Conservation (phyloP, 2,329 filamentous ascomycete species). For the Beauveria varroae region DNA sequence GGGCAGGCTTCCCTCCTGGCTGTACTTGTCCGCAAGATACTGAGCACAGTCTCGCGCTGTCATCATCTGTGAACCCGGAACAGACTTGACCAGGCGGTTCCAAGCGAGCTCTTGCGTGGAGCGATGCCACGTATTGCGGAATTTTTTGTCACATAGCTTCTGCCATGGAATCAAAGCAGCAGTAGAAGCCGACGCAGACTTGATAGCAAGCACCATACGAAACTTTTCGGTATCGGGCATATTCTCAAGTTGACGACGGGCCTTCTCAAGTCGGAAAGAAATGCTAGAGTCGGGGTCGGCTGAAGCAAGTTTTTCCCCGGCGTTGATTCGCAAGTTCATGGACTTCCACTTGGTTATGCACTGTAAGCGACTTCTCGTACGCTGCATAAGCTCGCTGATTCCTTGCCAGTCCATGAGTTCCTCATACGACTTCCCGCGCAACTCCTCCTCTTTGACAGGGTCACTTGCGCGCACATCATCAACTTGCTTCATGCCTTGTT, state of each 20-base stretch:
- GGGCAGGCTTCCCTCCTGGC: conserved; percentile 26
- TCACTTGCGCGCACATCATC: conserved; percentile 29
- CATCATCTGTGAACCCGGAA: conserved; percentile 25
- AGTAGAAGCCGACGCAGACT: conserved; percentile 28
- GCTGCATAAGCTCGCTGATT: conserved; percentile 55
- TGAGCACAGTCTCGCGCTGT: conserved; percentile 28
- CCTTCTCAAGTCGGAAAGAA: conserved; percentile 36
- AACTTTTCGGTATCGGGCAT: conserved; percentile 40
- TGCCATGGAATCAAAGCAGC: conserved; percentile 41
- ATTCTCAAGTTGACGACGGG: conserved; percentile 31
- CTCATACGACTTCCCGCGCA: conserved; percentile 37
- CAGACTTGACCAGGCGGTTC: conserved; percentile 28
- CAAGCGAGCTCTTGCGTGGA: conserved; percentile 31
- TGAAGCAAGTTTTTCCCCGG: conserved; percentile 26
- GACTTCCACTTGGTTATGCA: conserved; percentile 61
- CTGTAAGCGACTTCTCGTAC: conserved; percentile 57
- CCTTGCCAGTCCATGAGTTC: conserved; percentile 56
- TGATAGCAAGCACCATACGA: conserved; percentile 35
- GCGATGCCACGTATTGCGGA: conserved; percentile 31
- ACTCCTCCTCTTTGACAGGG: conserved; percentile 18
- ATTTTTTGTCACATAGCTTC: conserved; percentile 33
- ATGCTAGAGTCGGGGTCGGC: conserved; percentile 25
- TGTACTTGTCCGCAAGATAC: conserved; percentile 27
- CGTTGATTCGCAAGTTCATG: conserved; percentile 28
- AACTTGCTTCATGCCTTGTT: conserved; percentile 43